These are phyloP conservation scores for Aspergillus quadrilineatus DNA, from an alignment of 2,329 filamentous ascomycete genomes.

Conservation along the genomic window DNA sequence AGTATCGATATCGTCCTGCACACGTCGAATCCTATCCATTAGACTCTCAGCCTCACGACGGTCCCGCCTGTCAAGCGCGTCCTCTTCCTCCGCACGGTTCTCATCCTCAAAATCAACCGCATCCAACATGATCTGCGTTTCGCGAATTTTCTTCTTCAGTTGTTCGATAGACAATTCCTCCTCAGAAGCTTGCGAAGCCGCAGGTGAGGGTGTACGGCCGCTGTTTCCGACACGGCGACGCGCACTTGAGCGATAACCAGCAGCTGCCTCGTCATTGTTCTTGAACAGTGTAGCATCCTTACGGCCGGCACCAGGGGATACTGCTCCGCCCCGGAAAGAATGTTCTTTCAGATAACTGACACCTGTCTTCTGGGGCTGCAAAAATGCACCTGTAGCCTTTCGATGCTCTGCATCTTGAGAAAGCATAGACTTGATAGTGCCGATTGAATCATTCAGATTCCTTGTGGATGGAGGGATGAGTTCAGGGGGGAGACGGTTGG, in stretches of 20 bases:
- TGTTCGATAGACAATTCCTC: conserved; percentile 87
- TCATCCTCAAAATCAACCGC: conserved; percentile 97
- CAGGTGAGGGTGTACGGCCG: conserved; percentile 73
- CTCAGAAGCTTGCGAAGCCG: conserved; percentile 63
- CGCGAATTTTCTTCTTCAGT: conserved; percentile 84
- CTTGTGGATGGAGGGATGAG: conserved; percentile 91
- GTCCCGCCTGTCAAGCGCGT: conserved; percentile 85
- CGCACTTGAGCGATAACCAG: conserved; percentile 91
- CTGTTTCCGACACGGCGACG: conserved; percentile 75
- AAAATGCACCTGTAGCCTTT: conserved; percentile 82
- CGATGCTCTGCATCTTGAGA: conserved; percentile 85
- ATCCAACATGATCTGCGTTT: conserved; percentile 91
- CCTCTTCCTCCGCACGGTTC: conserved; percentile 83
- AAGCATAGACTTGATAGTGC: conserved; percentile 85
- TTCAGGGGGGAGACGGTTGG: conserved; percentile 82
- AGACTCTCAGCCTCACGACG: conserved; percentile 90
- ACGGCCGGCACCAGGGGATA: conserved; percentile 60
- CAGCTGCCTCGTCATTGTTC: conserved; percentile 81
- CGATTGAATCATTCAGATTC: conserved; percentile 89
- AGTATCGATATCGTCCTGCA: conserved; percentile 91
- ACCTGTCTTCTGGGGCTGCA: conserved; percentile 94
- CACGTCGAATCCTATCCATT: conserved; percentile 83
- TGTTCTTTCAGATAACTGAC: conserved; percentile 96
- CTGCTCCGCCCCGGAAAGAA: conserved; percentile 72
- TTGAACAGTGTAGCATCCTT: conserved; percentile 97